Percentiles rank a stretch among this genome's conserved stretches.
Evolutionary conservation across 257 asterid genomes (phyloP).

Genomic region (Sherardia arvensis): DNA sequence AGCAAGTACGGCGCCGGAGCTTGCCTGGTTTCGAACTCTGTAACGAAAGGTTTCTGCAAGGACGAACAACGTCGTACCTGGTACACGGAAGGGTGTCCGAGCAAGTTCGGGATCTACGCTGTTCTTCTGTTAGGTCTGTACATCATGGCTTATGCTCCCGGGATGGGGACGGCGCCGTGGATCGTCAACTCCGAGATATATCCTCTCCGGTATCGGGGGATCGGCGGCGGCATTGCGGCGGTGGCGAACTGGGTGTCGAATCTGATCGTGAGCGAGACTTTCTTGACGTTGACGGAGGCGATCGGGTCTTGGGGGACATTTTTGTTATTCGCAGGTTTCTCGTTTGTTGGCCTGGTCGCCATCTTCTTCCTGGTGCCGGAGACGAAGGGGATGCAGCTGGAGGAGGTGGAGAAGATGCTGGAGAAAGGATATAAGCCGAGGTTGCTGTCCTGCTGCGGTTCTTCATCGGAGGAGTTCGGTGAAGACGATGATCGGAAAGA

Average conservation of each 20-base stretch:
- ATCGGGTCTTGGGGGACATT: slow-evolving; percentile 62
- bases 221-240: slow-evolving; percentile 80
- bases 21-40: slow-evolving; percentile 30
- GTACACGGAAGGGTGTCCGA: slow-evolving; percentile 74
- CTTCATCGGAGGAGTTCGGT: background rate
- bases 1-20: slow-evolving; percentile 55
- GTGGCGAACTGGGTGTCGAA: slow-evolving; percentile 74
- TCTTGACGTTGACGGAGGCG: slow-evolving; percentile 55
- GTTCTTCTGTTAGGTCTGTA: slow-evolving; percentile 51
- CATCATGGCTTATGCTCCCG: slow-evolving; percentile 62
- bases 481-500: background rate
- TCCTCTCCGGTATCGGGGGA: slow-evolving; percentile 57
- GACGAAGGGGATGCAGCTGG: slow-evolving; percentile 71
- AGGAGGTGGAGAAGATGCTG: slow-evolving; percentile 75
- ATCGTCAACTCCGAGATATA: slow-evolving; percentile 80
- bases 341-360: slow-evolving; percentile 39
- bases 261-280: slow-evolving; percentile 63
- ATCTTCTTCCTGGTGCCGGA: slow-evolving; percentile 67
- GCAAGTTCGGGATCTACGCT: slow-evolving; percentile 46
- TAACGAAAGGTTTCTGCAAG: slow-evolving; percentile 20
- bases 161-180: slow-evolving; percentile 79
- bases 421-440: slow-evolving; percentile 55
- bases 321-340: slow-evolving; percentile 66
- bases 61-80: slow-evolving; percentile 35
- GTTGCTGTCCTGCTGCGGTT: background rate